Conservation (phyloP, 495 filamentous ascomycete species). For the Talaromyces ruber region DNA sequence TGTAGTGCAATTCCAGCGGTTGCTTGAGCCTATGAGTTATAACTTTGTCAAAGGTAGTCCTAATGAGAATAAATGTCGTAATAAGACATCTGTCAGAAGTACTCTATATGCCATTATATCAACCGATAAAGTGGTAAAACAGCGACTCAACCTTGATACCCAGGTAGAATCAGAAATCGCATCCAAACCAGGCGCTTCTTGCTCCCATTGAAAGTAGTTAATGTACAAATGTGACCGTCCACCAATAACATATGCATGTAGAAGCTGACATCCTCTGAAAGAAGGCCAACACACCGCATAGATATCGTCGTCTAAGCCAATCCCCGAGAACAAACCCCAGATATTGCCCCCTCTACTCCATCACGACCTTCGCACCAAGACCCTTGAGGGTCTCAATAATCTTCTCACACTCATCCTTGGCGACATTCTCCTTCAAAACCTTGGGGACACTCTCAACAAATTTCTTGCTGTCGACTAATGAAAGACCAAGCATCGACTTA, state of each 20-base stretch:
- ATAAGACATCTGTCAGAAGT: constrained; percentile 5
- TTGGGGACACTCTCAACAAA: constrained; percentile 98
- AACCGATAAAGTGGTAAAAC: constrained; percentile 2
- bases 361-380: constrained; percentile 74
- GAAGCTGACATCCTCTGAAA: not conserved
- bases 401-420: constrained; percentile 99
- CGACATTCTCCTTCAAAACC: constrained; percentile 94
- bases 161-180: not conserved
- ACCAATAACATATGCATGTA: not conserved
- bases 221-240: not conserved
- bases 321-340: not conserved
- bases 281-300: not conserved
- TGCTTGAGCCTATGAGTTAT: not conserved
- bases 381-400: constrained; percentile 89
- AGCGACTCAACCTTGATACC: not conserved
- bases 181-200: constrained; percentile 3
- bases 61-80: not conserved
- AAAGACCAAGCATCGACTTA: constrained; percentile 89
- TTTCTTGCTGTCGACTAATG: constrained; percentile 99
- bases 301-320: not conserved
- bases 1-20: not conserved
- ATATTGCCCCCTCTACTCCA: constrained; percentile 59
- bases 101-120: constrained; percentile 1
- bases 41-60: not conserved
- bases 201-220: constrained; percentile 4